Evolutionary conservation across 225 moss, liverwort and hornwort genomes (phyloP).

Genomic region (Neckera pumila): DNA sequence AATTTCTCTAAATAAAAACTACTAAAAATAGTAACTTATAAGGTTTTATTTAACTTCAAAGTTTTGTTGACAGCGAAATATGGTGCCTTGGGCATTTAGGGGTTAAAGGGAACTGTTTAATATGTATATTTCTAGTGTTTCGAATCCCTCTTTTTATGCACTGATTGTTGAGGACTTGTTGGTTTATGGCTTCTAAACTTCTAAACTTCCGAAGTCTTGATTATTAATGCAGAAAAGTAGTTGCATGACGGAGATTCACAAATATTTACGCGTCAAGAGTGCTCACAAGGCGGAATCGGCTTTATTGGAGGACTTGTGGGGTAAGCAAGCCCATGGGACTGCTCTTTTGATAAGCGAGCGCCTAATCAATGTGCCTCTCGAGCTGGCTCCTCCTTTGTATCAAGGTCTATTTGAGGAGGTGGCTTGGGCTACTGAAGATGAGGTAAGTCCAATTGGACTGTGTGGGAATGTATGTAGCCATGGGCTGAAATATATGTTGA

Average conservation of each 20-base stretch:
- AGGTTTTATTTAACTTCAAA: too few species aligned
- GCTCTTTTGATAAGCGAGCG: conserved; percentile 90
- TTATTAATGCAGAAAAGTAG: conserved; percentile 36
- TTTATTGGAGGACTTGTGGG: conserved; percentile 61
- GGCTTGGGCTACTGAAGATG: conserved; percentile 86
- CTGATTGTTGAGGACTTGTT: not conserved
- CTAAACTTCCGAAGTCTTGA: not conserved
- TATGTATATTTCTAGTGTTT: not conserved
- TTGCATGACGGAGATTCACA: conserved; percentile 62
- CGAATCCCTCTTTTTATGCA: not conserved
- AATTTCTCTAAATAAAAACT: too few species aligned
- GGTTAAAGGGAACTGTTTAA: not conserved
- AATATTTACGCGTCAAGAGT: conserved; percentile 47
- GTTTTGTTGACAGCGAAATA: too few species aligned
- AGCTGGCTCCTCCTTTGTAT: conserved; percentile 76
- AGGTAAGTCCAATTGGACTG: conserved; percentile 30
- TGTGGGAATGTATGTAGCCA: not conserved
- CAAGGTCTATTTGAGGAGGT: conserved; percentile 85
- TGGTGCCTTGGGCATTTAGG: too few species aligned
- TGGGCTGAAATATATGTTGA: not conserved
- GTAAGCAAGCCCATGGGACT: conserved; percentile 52
- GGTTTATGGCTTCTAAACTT: not conserved
- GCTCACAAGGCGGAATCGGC: conserved; percentile 44
- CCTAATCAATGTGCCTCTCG: conserved; percentile 67
- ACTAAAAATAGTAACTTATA: too few species aligned